Conservation (phyloP, 495 filamentous ascomycete genomes). For the Hypoxylon lienhwacheense region DNA sequence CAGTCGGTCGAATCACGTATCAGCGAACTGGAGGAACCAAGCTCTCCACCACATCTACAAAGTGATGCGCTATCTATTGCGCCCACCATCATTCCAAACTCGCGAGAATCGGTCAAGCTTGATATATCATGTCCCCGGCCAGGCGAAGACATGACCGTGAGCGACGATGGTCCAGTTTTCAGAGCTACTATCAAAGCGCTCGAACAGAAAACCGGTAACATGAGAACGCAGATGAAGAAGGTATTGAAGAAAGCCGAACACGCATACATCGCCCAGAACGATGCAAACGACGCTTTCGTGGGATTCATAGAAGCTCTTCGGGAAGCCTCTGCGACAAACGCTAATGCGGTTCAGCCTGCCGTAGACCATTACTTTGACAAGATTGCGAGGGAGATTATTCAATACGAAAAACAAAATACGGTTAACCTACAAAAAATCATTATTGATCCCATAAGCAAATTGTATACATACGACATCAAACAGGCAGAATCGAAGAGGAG, state of each 20-base stretch:
- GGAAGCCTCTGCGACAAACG: conserved; percentile 87
- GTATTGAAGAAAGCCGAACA: conserved; percentile 89
- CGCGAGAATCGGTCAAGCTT: conserved; percentile 69
- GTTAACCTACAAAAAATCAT: conserved; percentile 84
- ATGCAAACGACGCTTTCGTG: conserved; percentile 80
- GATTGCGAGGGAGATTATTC: conserved; percentile 86
- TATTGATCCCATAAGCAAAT: conserved; percentile 86
- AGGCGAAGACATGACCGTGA: conserved; percentile 80
- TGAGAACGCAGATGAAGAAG: conserved; percentile 92
- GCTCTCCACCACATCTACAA: conserved; percentile 58
- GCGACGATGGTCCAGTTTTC: conserved; percentile 94
- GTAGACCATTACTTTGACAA: conserved; percentile 98
- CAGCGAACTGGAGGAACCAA: conserved; percentile 67
- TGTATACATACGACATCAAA: conserved; percentile 96
- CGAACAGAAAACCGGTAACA: conserved; percentile 95
- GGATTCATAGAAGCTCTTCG: conserved; percentile 84
- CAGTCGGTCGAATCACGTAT: conserved; percentile 79
- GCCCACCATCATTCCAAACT: conserved; percentile 36
- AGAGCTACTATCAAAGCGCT: conserved; percentile 95
- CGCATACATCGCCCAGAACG: conserved; percentile 73
- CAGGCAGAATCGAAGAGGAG: conserved; percentile 96
- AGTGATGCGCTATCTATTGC: conserved; percentile 46
- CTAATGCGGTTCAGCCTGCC: conserved; percentile 91
- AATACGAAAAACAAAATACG: conserved; percentile 83
- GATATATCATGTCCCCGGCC: conserved; percentile 85